Base-by-base conservation (phyloP, 495 filamentous ascomycete species). In the Penicillium pancosmium region DNA sequence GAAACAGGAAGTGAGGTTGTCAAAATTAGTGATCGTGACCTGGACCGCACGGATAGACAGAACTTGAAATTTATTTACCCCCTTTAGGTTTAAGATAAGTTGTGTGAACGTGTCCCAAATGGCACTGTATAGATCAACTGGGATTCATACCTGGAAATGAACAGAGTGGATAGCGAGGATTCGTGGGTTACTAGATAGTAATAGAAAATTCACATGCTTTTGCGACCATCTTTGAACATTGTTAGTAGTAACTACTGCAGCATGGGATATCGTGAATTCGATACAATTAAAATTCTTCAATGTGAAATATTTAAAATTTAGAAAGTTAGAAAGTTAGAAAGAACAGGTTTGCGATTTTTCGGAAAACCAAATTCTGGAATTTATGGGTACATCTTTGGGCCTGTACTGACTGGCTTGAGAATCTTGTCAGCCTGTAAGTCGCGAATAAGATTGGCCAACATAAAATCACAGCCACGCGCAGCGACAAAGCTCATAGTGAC, bases 401-500 rank as follows among this genome's bases (percentile, higher is more conserved):
- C 84, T 0, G 78, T 70, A 50, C 67, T 60, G 7, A 78, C 80
- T 12, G 70, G 52, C 50, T 72, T 72, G 27, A 88, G 13, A 48
- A 88, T 79, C 0, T 83, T 84, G 0, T 68, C 74, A 34, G 64
- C 61, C 1, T 77, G 68, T 23, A 89, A 55, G 33, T 81, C 82
- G 56, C 77, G 66, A n/a, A 84, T 78, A 41, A 88, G 63, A 34
- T 70, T 76, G 13, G 80, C 83, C 46, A 88, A 65, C 70, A 88
- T 73, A 0, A 80, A 75, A 70, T 90, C 87, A 57, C 87, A 89
- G 0, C 85, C 86, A 48, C 80, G 80, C 3, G 84, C 81, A 3
- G 81, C 85, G 66, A 86, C 68, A 36, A 90, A 73, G 56, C 82
- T 77, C 18, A 88, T 77, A 0, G 79, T 79, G 0, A 90, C 85